Evolutionary conservation across 2,329 filamentous ascomycete genomes (phyloP), one percentile per base, ranked within the genome.

Genomic region (Sporothrix mexicana): DNA sequence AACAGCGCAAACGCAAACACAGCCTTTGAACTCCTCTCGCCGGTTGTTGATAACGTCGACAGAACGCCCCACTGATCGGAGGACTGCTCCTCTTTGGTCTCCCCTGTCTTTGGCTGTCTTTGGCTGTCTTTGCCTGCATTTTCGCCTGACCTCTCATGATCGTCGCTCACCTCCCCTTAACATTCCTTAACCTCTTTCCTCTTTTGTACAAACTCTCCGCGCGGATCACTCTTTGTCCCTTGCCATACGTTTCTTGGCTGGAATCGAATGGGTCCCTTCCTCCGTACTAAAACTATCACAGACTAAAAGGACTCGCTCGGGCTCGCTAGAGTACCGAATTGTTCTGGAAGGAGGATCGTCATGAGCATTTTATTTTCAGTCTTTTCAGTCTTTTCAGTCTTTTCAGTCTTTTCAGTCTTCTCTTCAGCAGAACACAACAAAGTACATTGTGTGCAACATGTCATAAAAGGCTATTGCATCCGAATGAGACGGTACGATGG

Each of bases 171-270:
- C 59, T 15, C 47, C 47, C 15, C 47, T 51, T 51, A 17, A 2
- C 30, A 7, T 55, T 47, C 47, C 20, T 13, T 66, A 25, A 25
- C 43, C 61, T 66, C 61, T 66, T 66, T 66, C 61, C 61, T 66
- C 10, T 66, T 66, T 66, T 25, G 61, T 66, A 4, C 41, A 47
- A 47, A 66, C 17, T 47, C 41, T 47, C 41, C 41, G 41, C 20
- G 41, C 41, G 41, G 61, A 47, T 66, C 61, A 25, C 61, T 47
- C 3, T 36, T 36, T 5, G 30, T 36, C 30, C 30, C 30, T 36
- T 36, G 30, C 30, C 30, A 5, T 2, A 36, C 30, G 3, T 4
- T 36, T 36, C 30, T 36, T 36, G 30, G 30, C 30, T 36, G 30
- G 30, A 36, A 5, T 36, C 30, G 3, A 36, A 36, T 36, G 30